Evolutionary conservation across 371 early-diverging fungal species (phyloP), one percentile per base, ranked within the genome.

Genomic region (Rhizomucor pusillus): DNA sequence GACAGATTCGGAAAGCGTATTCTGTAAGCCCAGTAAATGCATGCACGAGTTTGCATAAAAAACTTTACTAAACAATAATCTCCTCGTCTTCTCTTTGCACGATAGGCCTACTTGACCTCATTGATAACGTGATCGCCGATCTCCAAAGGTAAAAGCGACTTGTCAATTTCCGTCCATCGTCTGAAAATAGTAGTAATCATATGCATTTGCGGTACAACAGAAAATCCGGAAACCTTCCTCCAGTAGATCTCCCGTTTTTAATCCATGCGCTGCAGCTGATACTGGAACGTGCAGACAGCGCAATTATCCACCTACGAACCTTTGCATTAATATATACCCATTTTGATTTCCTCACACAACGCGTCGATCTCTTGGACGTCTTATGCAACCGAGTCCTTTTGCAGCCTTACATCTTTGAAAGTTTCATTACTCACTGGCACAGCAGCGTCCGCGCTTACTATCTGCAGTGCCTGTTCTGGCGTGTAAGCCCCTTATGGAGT

Each of bases 341-440:
- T 50, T 83, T 83, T 52, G 65, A 57, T 3, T 67, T 80, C 19
- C 62, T 83, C 23, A 80, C 81, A 0, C 60, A 71, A 5, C 70
- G 68, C 1, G 56, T 75, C 1, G 59, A 56, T 3, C 59, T 69
- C 13, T 40, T 78, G 24, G 75, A 73, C 40, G 63, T 67, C 23
- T 43, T 83, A 18, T 75, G 74, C 12, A 59, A 71, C 33, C 65
- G 65, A 0, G 73, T 75, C 1, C 40, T 83, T 16, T 51, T 83
- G 14, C 60, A 62, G 1, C 69, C 77, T 0, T 54, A 50, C 7
- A 64, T 74, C 6, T 79, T 83, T 59, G 84, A 81, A 36, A 67
- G 75, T 24, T 59, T 80, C 10, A 66, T 80, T 25, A 52, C 78
- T 10, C 84, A 83, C 43, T 83, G 84, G 84, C 68, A 74, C n/a